Percentiles rank a stretch among this genome's conserved stretches.
These are phyloP conservation scores for Astrocystis sublimbata DNA, from an alignment of 495 filamentous ascomycete genomes.

Conservation along the genomic window DNA sequence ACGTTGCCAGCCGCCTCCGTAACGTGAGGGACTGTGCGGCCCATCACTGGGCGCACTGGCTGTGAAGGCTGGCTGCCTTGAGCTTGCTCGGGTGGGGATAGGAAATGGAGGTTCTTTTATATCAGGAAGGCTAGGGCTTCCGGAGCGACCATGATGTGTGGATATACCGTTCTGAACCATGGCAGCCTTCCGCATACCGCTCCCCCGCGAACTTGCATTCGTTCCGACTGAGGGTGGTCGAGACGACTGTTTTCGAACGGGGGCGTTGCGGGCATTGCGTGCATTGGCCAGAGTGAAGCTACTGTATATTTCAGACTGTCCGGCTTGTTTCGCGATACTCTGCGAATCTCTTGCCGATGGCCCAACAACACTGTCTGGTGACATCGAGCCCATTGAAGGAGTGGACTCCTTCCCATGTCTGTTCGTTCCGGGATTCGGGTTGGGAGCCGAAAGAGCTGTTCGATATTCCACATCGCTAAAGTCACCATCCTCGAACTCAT, in stretches of 20 bases:
- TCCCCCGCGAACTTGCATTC: conserved; percentile 38
- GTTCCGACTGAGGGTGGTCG: conserved; percentile 32
- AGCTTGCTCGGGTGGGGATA: conserved; percentile 86
- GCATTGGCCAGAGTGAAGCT: conserved; percentile 34
- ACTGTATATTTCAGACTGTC: conserved; percentile 30
- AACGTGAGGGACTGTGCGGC: conserved; percentile 70
- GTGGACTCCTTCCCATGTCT: conserved; percentile 41
- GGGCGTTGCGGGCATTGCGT: conserved; percentile 35
- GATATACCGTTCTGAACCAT: conserved; percentile 77
- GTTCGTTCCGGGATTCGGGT: conserved; percentile 36
- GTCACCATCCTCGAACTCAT: conserved; percentile 59
- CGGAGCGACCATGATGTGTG: conserved; percentile 65
- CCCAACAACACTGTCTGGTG: conserved; percentile 38
- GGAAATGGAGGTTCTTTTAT: conserved; percentile 76
- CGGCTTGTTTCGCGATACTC: conserved; percentile 28
- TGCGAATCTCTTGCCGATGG: conserved; percentile 23
- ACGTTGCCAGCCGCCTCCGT: conserved; percentile 41
- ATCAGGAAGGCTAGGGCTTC: conserved; percentile 74
- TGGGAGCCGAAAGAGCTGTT: conserved; percentile 64
- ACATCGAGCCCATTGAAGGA: conserved; percentile 20
- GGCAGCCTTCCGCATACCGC: conserved; percentile 59
- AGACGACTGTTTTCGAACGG: conserved; percentile 31
- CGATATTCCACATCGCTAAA: conserved; percentile 65
- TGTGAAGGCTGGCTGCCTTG: conserved; percentile 69
- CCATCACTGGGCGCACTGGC: conserved; percentile 70